phyloP scores from a whole-genome alignment of 306 rosid genomes.

The Luffa acutangula region DNA sequence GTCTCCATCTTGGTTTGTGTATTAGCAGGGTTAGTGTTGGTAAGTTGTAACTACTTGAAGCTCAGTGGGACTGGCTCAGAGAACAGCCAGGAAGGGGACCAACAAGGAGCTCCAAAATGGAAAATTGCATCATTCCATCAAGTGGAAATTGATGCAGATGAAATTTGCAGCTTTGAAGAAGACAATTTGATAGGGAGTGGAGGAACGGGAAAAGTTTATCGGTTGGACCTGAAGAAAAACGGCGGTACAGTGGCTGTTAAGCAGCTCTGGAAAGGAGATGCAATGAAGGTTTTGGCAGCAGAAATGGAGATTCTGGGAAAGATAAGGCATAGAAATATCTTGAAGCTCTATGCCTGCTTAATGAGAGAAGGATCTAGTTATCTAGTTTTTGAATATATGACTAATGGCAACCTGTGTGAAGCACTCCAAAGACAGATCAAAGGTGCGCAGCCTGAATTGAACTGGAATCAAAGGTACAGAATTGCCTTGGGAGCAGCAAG shows the following conservation, averaged over 20 bases:
- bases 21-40: conserved; percentile 37
- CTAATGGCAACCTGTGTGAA: conserved; percentile 70
- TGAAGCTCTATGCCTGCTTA: conserved; percentile 87
- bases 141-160: conserved; percentile 58
- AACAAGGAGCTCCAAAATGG: conserved; percentile 47
- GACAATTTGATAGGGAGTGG: conserved; percentile 79
- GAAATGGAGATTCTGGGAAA: conserved; percentile 88
- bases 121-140: conserved; percentile 68
- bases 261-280: conserved; percentile 54
- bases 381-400: conserved; percentile 85
- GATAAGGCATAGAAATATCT: conserved; percentile 71
- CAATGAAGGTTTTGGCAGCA: conserved; percentile 57
- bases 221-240: conserved; percentile 49
- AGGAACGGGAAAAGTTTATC: conserved; percentile 80
- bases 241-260: conserved; percentile 67
- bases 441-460: conserved; percentile 40
- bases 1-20: conserved; percentile 31
- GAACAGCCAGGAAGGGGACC: conserved; percentile 20
- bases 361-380: conserved; percentile 54
- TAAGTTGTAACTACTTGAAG: conserved; percentile 42
- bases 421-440: conserved; percentile 57
- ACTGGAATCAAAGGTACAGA: conserved; percentile 71
- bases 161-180: conserved; percentile 59
- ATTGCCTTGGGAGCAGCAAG: conserved; percentile 84
- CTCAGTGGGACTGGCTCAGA: conserved; percentile 16